Conservation (phyloP, 2,329 filamentous ascomycete species). For the Monosporascus sp. region DNA sequence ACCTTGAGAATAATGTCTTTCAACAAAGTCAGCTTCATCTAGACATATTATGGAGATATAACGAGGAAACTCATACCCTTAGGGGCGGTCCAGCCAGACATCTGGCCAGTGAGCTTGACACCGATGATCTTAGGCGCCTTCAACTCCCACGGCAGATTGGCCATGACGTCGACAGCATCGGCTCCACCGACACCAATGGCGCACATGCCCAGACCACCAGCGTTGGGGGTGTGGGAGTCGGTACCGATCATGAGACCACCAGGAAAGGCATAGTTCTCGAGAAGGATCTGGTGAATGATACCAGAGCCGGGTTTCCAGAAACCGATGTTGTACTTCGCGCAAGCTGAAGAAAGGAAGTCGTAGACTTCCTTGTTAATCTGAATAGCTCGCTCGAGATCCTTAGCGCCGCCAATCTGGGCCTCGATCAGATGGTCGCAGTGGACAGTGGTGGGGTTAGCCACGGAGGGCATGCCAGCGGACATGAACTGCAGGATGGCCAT, state of each 20-base stretch:
- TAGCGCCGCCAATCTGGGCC: constrained; percentile 84
- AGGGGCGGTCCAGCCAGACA: constrained; percentile 87
- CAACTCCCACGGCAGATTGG: constrained; percentile 73
- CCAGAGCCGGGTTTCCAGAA: constrained; percentile 99
- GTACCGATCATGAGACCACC: constrained; percentile 97
- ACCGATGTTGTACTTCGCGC: constrained; percentile 99
- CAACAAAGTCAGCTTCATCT: constrained; percentile 5
- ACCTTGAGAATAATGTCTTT: constrained; percentile 95
- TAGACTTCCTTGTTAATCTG: constrained; percentile 99
- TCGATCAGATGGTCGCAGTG: constrained; percentile 99
- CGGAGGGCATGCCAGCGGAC: constrained; percentile 93
- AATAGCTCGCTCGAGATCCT: constrained; percentile 88
- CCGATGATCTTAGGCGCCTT: constrained; percentile 97
- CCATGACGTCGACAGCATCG: constrained; percentile 96
- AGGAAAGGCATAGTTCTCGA: constrained; percentile 99
- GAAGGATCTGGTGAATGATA: constrained; percentile 98
- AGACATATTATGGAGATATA: neutral
- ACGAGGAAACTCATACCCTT: constrained; percentile 60
- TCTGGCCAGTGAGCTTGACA: constrained; percentile 84
- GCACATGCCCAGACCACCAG: constrained; percentile 89
- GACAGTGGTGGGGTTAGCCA: constrained; percentile 90
- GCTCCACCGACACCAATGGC: constrained; percentile 97
- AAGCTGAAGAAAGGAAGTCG: constrained; percentile 89
- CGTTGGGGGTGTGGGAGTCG: constrained; percentile 96
- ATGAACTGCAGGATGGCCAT: constrained; percentile 99